Evolutionary conservation across 2,329 filamentous ascomycete genomes (phyloP).

Genomic region (Ascochyta clinopodiicola): DNA sequence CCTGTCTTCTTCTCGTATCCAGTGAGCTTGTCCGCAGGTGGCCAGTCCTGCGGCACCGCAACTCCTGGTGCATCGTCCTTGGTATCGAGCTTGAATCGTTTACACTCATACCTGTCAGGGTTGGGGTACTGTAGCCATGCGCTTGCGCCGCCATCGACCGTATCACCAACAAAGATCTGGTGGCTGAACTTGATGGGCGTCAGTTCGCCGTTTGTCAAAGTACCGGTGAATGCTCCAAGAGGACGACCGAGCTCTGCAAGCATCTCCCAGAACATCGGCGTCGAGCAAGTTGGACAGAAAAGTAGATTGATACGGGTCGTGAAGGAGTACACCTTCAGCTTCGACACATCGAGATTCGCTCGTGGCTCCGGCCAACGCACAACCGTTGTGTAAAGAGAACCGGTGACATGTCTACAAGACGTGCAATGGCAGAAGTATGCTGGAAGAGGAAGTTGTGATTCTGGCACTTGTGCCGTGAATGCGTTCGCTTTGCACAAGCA

Average conservation of each 20-base stretch:
- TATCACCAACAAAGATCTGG: constrained; percentile 59
- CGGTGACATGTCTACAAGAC: constrained; percentile 57
- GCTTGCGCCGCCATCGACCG: constrained; percentile 60
- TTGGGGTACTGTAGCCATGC: constrained; percentile 54
- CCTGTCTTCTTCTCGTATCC: constrained; percentile 20
- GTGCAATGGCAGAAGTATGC: constrained; percentile 57
- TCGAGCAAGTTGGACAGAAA: constrained; percentile 56
- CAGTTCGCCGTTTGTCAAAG: constrained; percentile 40
- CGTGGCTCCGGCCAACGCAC: constrained; percentile 48
- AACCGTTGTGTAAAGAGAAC: constrained; percentile 51
- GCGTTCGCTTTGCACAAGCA: constrained; percentile 57
- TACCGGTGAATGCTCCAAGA: constrained; percentile 51
- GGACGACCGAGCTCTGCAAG: constrained; percentile 17
- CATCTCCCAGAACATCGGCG: constrained; percentile 53
- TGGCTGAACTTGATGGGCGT: constrained; percentile 39
- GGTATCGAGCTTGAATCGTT: constrained; percentile 23
- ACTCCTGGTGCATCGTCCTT: constrained; percentile 20
- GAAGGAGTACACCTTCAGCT: constrained; percentile 50
- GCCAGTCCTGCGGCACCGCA: constrained; percentile 43
- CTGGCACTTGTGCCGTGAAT: constrained; percentile 47
- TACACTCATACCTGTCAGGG: constrained; percentile 35
- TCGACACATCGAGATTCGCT: constrained; percentile 35
- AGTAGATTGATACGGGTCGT: constrained; percentile 42
- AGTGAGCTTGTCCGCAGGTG: constrained; percentile 14
- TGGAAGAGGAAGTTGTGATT: constrained; percentile 51